Evolutionary conservation across 2,329 filamentous ascomycete genomes (phyloP).

Genomic region (Nigrograna mackinnonii): DNA sequence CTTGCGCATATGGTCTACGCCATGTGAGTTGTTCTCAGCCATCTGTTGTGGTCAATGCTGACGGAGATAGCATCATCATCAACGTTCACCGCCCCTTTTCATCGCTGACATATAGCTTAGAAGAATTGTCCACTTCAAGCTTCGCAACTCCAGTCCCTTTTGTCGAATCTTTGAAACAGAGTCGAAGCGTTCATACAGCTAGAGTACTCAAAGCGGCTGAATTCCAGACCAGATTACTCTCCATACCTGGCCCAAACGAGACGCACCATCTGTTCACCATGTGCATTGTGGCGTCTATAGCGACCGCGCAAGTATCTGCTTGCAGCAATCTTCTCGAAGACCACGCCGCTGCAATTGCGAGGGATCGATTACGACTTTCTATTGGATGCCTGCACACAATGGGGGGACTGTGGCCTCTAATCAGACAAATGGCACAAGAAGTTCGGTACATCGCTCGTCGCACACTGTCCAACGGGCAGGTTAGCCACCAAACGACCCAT

Average conservation of each 20-base stretch:
- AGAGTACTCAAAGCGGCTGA: constrained; percentile 79
- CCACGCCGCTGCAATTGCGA: constrained; percentile 65
- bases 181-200: constrained; percentile 65
- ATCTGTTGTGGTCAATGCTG: constrained; percentile 1
- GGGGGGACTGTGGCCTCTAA: constrained; percentile 71
- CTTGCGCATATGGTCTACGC: constrained; percentile 79
- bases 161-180: constrained; percentile 49
- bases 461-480: constrained; percentile 47
- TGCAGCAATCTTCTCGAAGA: constrained; percentile 56
- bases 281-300: constrained; percentile 30
- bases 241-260: constrained; percentile 70
- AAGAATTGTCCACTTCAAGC: constrained; percentile 50
- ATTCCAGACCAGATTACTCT: constrained; percentile 74
- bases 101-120: constrained; percentile 30
- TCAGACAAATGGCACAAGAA: constrained; percentile 69
- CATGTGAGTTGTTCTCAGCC: constrained; percentile 23
- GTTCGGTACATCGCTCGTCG: constrained; percentile 75
- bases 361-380: constrained; percentile 76
- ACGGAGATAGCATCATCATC: constrained; percentile 22
- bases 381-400: constrained; percentile 73
- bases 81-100: constrained; percentile 47
- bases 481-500: constrained; percentile 7
- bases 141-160: constrained; percentile 60
- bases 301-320: constrained; percentile 58
- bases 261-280: constrained; percentile 60